Percentiles rank a stretch among this genome's conserved stretches.
These are phyloP conservation scores for Pugionium dolabratum DNA, from an alignment of 345 rosid species.

Conservation along the genomic window DNA sequence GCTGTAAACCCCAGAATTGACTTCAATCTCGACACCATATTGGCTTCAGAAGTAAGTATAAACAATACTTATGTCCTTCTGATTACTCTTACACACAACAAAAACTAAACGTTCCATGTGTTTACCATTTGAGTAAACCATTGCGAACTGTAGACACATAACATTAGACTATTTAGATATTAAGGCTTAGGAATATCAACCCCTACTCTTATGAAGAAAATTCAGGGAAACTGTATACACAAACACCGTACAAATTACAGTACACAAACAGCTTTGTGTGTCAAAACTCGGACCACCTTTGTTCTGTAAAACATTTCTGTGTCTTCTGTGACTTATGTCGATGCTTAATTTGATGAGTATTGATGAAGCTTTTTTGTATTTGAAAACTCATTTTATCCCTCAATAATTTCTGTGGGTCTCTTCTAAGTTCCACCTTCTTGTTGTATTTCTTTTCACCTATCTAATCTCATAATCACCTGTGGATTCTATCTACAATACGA, in stretches of 20 bases:
- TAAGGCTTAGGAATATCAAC: conserved; percentile 36
- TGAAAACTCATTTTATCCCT: neutral
- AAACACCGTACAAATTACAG: conserved; percentile 15
- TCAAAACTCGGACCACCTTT: conserved; percentile 44
- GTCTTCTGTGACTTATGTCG: conserved; percentile 40
- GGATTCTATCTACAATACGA: conserved; percentile 10
- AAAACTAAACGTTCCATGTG: neutral
- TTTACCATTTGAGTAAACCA: conserved; percentile 24
- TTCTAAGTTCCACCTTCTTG: conserved; percentile 27
- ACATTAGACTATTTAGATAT: conserved; percentile 37
- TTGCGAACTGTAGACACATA: conserved; percentile 19
- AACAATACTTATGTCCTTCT: conserved; percentile 1
- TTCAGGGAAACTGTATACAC: conserved; percentile 25
- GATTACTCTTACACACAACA: too few relatives aligned
- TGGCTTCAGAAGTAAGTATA: conserved; percentile 80
- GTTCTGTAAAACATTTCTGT: conserved; percentile 1
- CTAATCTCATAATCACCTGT: conserved; percentile 9
- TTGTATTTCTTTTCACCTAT: conserved; percentile 32
- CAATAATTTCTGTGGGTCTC: conserved; percentile 39
- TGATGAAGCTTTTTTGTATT: neutral
- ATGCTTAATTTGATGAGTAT: conserved; percentile 32
- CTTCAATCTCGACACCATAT: conserved; percentile 66
- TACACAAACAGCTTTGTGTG: conserved; percentile 35
- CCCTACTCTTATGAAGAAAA: conserved; percentile 27
- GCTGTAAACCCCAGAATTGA: conserved; percentile 79